Percentiles rank a stretch among this genome's conserved stretches.
Evolutionary conservation across 768 basidiomycete genomes (phyloP).

Genomic region (Pisolithus sp.): DNA sequence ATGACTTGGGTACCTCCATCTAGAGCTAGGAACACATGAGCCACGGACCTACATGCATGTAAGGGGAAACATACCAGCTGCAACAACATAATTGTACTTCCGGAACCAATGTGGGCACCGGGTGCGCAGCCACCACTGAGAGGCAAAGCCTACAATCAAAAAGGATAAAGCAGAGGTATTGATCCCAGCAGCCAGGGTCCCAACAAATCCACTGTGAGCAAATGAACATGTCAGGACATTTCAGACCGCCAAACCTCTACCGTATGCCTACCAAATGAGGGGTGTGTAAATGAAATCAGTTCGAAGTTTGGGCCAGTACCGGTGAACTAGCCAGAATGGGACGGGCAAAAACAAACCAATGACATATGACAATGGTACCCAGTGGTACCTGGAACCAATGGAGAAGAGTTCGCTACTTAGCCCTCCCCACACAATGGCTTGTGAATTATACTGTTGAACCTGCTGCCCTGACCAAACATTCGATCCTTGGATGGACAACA

Average conservation of each 20-base stretch:
- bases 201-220: conserved; percentile 11
- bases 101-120: conserved; percentile 31
- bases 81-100: conserved; percentile 31
- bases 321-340: conserved; percentile 37
- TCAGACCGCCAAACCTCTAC: not conserved
- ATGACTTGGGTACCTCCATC: conserved; percentile 43
- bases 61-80: conserved; percentile 33
- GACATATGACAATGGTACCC: conserved; percentile 34
- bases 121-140: conserved; percentile 34
- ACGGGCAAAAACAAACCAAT: conserved; percentile 31
- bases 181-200: conserved; percentile 19
- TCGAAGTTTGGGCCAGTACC: conserved; percentile 27
- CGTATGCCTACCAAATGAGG: conserved; percentile 18
- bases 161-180: conserved; percentile 18
- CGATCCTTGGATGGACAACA: conserved; percentile 51
- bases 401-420: conserved; percentile 31
- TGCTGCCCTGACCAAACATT: conserved; percentile 29
- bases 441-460: conserved; percentile 25
- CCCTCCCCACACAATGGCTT: conserved; percentile 36
- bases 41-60: not conserved
- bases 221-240: not conserved
- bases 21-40: conserved; percentile 18
- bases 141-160: conserved; percentile 24
- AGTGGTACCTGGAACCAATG: conserved; percentile 25
- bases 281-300: conserved; percentile 25